Evolutionary conservation across 371 early-diverging fungal species (phyloP).

Genomic region (Rhizomucor pusillus): DNA sequence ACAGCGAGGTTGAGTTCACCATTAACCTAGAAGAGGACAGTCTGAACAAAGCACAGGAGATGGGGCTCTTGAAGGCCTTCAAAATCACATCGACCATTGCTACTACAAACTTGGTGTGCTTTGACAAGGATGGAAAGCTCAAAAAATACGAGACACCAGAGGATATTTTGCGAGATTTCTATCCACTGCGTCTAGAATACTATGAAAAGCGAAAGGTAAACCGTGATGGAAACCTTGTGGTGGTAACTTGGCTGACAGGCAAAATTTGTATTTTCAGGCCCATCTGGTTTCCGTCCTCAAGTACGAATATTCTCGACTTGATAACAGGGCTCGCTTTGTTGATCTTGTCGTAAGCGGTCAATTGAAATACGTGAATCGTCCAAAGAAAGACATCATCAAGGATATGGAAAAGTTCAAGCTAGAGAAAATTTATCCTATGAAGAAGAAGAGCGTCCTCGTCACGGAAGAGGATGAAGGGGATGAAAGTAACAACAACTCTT

Average conservation of each 20-base stretch:
- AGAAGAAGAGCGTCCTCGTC: slow-evolving; percentile 34
- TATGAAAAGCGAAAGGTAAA: slow-evolving; percentile 92
- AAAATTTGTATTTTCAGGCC: background rate
- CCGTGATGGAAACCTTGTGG: background rate
- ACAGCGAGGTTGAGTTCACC: slow-evolving; percentile 80
- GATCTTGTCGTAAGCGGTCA: slow-evolving; percentile 85
- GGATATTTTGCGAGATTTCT: slow-evolving; percentile 95
- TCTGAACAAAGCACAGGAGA: slow-evolving; percentile 69
- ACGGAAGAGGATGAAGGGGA: slow-evolving; percentile 41
- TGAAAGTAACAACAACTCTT: no score
- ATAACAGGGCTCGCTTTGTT: slow-evolving; percentile 95
- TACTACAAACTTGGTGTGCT: slow-evolving; percentile 96
- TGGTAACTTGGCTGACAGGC: background rate
- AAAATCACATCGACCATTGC: slow-evolving; percentile 75
- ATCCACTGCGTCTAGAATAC: slow-evolving; percentile 79
- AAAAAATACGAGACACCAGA: slow-evolving; percentile 80
- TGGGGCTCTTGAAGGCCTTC: slow-evolving; percentile 83
- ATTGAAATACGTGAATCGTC: slow-evolving; percentile 87
- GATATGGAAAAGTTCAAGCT: slow-evolving; percentile 82
- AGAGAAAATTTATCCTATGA: slow-evolving; percentile 53
- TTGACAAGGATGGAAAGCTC: slow-evolving; percentile 90
- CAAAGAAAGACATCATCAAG: slow-evolving; percentile 73
- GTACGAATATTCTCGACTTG: slow-evolving; percentile 75
- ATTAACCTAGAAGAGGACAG: slow-evolving; percentile 72
- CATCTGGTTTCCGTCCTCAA: slow-evolving; percentile 60